Evolutionary conservation across 2,329 filamentous ascomycete genomes (phyloP).

Genomic region (Colletotrichum sp.): DNA sequence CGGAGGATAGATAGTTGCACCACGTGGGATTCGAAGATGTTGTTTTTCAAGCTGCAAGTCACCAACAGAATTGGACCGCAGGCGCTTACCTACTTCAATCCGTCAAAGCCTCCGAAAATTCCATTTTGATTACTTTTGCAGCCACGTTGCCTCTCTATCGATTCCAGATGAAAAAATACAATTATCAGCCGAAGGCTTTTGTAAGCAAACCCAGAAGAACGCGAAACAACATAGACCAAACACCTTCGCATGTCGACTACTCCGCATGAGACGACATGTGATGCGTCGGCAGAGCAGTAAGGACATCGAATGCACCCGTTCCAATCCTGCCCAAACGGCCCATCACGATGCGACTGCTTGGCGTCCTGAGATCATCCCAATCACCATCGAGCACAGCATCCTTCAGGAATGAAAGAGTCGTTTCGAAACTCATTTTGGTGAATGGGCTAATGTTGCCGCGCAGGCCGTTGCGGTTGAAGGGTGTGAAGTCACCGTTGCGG

Average conservation of each 20-base stretch:
- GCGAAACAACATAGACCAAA: neutral
- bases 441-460: constrained; percentile 87
- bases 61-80: neutral
- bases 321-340: constrained; percentile 83
- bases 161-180: constrained; percentile 14
- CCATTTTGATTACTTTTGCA: constrained; percentile 14
- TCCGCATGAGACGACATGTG: constrained; percentile 34
- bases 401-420: constrained; percentile 89
- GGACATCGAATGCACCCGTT: constrained; percentile 90
- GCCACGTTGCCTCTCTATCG: constrained; percentile 1
- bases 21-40: neutral
- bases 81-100: neutral
- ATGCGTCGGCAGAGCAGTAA: constrained; percentile 65
- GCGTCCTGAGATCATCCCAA: constrained; percentile 85
- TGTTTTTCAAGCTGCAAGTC: neutral
- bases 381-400: constrained; percentile 91
- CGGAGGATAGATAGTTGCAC: neutral
- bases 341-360: constrained; percentile 87
- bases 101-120: neutral
- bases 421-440: constrained; percentile 99
- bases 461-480: constrained; percentile 92
- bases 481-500: constrained; percentile 84
- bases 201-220: neutral
- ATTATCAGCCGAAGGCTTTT: neutral
- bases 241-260: neutral